Percentiles rank a stretch among this genome's conserved stretches.
phyloP scores from a whole-genome alignment of 257 asterid species.

The Plantago elongata region DNA sequence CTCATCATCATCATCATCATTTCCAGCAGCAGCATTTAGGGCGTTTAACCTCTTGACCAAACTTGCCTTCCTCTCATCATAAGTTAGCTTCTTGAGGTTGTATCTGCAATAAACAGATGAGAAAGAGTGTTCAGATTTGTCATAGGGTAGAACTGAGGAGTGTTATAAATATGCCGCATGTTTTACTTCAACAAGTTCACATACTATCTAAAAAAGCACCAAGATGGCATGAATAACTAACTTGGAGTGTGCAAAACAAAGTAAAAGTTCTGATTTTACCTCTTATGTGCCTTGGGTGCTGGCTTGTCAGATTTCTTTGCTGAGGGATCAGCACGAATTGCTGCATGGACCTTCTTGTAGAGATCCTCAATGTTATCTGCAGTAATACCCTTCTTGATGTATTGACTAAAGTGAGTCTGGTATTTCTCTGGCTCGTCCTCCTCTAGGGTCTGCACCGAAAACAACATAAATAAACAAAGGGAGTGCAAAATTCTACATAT shows the following conservation, averaged over 20 bases:
- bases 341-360: conserved; percentile 77
- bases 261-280: conserved; percentile 18
- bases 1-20: conserved; percentile 35
- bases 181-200: no score
- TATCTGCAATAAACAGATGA: conserved; percentile 26
- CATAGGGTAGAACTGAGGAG: no score
- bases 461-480: neutral
- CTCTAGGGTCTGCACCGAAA: conserved; percentile 36
- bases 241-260: no score
- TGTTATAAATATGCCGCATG: no score
- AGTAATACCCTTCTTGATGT: conserved; percentile 50
- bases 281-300: conserved; percentile 48
- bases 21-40: conserved; percentile 42
- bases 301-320: conserved; percentile 38
- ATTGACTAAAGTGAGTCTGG: conserved; percentile 56
- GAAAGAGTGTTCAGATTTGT: neutral
- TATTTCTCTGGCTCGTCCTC: conserved; percentile 84
- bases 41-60: conserved; percentile 48
- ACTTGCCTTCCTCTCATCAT: conserved; percentile 48
- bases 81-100: conserved; percentile 50
- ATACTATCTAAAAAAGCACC: neutral
- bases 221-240: neutral
- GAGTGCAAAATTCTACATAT: no score
- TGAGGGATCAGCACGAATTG: conserved; percentile 50
- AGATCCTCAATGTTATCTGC: conserved; percentile 59